Evolutionary conservation across 2,329 filamentous ascomycete species (phyloP), one percentile per base, ranked within the genome.

Genomic region (Trichoderma koningii): DNA sequence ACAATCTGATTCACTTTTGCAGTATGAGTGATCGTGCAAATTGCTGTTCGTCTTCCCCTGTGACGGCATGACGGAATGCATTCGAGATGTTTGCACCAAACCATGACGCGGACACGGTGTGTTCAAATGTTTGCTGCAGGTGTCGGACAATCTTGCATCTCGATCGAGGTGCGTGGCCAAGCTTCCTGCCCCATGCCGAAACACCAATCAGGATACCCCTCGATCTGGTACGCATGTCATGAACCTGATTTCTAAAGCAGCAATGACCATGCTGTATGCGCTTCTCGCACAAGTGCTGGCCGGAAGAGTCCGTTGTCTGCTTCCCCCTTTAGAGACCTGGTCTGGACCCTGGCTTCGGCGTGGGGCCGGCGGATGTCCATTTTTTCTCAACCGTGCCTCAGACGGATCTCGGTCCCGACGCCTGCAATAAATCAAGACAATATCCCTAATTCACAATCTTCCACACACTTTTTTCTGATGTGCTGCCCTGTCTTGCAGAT

Each of bases 351-450:
- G 41, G 28, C 26, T 63, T 63, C 60, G 60, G 51, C 60, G 60
- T 63, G 60, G 61, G 61, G 51, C 61, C 61, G 60, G 52, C 51
- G 45, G 52, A 56, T 42, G 50, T 64, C 51, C 51, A 59, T 38
- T 50, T 64, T 62, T 57, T 59, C n/a, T 19, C 21, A 38, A 56
- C 63, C 41, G 56, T 63, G 21, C 21, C 44, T 53, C 44, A 52
- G 23, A 50, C 66, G 66, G 66, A 65, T 66, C 44, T 67, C 66
- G 66, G 66, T 41, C 44, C 26, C 41, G 28, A 50, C 44, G 12
- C 21, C 21, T 55, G 52, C 42, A 64, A 50, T 64, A 64, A 64
- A 61, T 3, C 57, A 47, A 48, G 55, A 23, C 44, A 41, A 26
- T 1, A 5, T 41, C 17, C 60, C 19, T 63, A 10, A n/a, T 14